Evolutionary conservation across 805 yeast species (phyloP).

Genomic region (Teunomyces stri): DNA sequence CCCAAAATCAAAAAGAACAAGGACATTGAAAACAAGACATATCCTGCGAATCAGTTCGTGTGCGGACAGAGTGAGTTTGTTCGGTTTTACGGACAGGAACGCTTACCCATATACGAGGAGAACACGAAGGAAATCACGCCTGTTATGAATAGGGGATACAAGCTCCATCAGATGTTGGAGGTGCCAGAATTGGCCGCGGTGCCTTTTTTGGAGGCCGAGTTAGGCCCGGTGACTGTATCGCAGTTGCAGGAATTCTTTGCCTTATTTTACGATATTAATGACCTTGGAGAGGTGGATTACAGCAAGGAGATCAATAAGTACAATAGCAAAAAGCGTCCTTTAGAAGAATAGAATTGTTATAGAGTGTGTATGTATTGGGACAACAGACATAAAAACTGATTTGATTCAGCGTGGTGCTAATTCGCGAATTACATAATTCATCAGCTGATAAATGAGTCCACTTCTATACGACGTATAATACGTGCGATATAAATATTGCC

Average conservation of each 20-base stretch:
- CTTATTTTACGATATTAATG: conserved; percentile 26
- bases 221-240: conserved; percentile 16
- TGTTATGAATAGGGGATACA: conserved; percentile 18
- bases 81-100: conserved; percentile 45
- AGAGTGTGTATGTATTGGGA: background rate
- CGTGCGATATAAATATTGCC: background rate
- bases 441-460: conserved; percentile 4
- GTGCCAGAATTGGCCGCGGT: conserved; percentile 5
- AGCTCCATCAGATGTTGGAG: conserved; percentile 7
- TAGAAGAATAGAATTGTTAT: conserved; percentile 2
- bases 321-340: conserved; percentile 12
- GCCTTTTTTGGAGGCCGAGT: conserved; percentile 12
- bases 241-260: conserved; percentile 18
- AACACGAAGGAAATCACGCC: conserved; percentile 27
- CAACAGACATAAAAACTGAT: background rate
- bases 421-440: conserved; percentile 1
- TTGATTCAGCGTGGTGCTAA: background rate
- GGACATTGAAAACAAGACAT: conserved; percentile 52
- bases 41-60: conserved; percentile 57
- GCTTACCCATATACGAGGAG: conserved; percentile 13
- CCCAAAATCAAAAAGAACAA: conserved; percentile 74
- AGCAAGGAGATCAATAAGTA: conserved; percentile 16
- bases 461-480: conserved; percentile 2
- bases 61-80: conserved; percentile 51
- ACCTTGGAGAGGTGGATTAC: conserved; percentile 22